Conservation (phyloP, 2,329 filamentous ascomycete species). For the Fusarium palustre region DNA sequence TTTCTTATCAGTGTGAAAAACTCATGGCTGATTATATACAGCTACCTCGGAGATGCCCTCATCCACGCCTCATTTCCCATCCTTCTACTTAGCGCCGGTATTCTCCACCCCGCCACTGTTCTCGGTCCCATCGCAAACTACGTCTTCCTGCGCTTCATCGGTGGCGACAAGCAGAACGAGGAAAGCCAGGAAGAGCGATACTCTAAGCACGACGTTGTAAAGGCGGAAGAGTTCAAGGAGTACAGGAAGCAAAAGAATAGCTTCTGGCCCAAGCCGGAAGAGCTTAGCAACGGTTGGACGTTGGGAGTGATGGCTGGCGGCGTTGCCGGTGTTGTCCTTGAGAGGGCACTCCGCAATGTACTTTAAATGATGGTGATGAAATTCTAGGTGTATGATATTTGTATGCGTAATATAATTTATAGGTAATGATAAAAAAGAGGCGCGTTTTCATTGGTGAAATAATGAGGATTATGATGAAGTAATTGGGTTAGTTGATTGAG, state of each 20-base stretch:
- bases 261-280: conserved; percentile 19
- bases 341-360: neutral
- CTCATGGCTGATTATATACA: neutral
- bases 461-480: neutral
- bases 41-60: conserved; percentile 15
- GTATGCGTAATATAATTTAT: neutral
- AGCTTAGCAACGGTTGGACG: conserved; percentile 5
- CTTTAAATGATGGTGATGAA: neutral
- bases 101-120: conserved; percentile 8
- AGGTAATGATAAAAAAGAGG: neutral
- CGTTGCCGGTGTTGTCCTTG: conserved; percentile 1
- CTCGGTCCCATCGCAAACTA: conserved; percentile 19
- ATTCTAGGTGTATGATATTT: neutral
- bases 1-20: rapidly evolving
- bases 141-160: conserved; percentile 12
- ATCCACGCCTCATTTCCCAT: conserved; percentile 20
- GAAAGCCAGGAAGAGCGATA: conserved; percentile 14
- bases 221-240: neutral
- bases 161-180: conserved; percentile 18
- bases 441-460: neutral
- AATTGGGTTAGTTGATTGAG: no score
- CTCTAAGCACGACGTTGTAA: conserved; percentile 2
- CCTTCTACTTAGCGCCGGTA: conserved; percentile 4
- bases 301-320: neutral
- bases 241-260: conserved; percentile 23